These are phyloP conservation scores for Podospora comata DNA, from an alignment of 495 filamentous ascomycete genomes.

Conservation along the genomic window DNA sequence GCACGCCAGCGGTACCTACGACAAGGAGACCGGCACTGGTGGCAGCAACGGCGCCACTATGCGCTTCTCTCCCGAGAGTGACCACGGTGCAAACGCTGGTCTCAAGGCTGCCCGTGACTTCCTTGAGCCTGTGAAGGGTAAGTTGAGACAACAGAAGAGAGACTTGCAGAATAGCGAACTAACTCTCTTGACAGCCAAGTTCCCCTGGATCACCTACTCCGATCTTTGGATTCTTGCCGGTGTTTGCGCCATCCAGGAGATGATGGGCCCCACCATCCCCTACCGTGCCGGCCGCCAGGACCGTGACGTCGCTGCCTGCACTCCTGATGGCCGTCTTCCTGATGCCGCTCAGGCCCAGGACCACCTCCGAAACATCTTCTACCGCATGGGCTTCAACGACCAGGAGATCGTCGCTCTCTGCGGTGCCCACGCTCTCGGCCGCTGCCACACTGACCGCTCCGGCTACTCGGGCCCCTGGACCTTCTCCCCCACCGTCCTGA, in stretches of 20 bases:
- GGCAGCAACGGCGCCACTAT: conserved; percentile 97
- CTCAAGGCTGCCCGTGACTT: conserved; percentile 86
- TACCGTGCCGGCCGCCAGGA: conserved; percentile 88
- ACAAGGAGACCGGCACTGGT: conserved; percentile 83
- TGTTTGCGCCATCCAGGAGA: conserved; percentile 87
- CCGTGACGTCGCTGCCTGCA: conserved; percentile 78
- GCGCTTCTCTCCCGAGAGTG: conserved; percentile 88
- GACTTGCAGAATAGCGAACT: conserved; percentile 24
- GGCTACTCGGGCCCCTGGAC: conserved; percentile 94
- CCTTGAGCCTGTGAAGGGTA: conserved; percentile 82
- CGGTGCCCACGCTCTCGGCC: conserved; percentile 89
- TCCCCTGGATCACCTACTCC: conserved; percentile 94
- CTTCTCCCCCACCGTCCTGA: conserved; percentile 90
- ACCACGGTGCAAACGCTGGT: conserved; percentile 93
- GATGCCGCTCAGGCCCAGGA: conserved; percentile 75
- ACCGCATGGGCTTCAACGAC: conserved; percentile 97
- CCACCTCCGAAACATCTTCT: conserved; percentile 90
- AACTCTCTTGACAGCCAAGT: conserved; percentile 56
- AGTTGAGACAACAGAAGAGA: conserved; percentile 20
- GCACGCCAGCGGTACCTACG: conserved; percentile 87
- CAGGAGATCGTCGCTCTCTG: conserved; percentile 89
- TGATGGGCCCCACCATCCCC: conserved; percentile 82
- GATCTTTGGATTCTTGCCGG: conserved; percentile 95
- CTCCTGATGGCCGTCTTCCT: conserved; percentile 92
- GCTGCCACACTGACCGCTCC: conserved; percentile 84